Evolutionary conservation across 768 basidiomycete species (phyloP).

Genomic region (Leccinum boreale): DNA sequence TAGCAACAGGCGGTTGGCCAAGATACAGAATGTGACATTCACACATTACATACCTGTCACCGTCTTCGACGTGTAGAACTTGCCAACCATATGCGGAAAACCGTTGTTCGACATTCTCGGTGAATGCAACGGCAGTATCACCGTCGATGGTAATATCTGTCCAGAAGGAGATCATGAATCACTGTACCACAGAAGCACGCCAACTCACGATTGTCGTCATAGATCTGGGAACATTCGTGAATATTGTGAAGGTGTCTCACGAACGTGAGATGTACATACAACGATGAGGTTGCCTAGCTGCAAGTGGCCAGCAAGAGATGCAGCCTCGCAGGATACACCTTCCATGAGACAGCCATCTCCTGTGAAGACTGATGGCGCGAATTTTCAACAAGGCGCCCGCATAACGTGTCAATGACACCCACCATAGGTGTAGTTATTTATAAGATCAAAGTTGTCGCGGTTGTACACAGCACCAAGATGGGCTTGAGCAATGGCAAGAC

Average conservation of each 20-base stretch:
- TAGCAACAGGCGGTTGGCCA: conserved; percentile 28
- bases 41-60: conserved; percentile 63
- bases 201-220: conserved; percentile 90
- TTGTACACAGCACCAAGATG: conserved; percentile 90
- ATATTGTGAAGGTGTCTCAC: conserved; percentile 7
- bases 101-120: conserved; percentile 86
- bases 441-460: conserved; percentile 75
- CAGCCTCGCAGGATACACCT: conserved; percentile 91
- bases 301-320: conserved; percentile 90
- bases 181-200: background rate
- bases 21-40: background rate
- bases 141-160: conserved; percentile 96
- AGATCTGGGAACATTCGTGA: conserved; percentile 52
- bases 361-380: conserved; percentile 59
- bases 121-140: conserved; percentile 88
- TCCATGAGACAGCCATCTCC: conserved; percentile 98
- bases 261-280: conserved; percentile 44
- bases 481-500: conserved; percentile 89
- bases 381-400: conserved; percentile 1
- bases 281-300: conserved; percentile 91
- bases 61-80: conserved; percentile 78
- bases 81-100: conserved; percentile 95
- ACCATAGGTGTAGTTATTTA: conserved; percentile 91
- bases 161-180: conserved; percentile 6
- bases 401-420: conserved; percentile 9